Evolutionary conservation across 495 filamentous ascomycete genomes (phyloP), one percentile per base, ranked within the genome.

Genomic region (Penicillium fimorum): DNA sequence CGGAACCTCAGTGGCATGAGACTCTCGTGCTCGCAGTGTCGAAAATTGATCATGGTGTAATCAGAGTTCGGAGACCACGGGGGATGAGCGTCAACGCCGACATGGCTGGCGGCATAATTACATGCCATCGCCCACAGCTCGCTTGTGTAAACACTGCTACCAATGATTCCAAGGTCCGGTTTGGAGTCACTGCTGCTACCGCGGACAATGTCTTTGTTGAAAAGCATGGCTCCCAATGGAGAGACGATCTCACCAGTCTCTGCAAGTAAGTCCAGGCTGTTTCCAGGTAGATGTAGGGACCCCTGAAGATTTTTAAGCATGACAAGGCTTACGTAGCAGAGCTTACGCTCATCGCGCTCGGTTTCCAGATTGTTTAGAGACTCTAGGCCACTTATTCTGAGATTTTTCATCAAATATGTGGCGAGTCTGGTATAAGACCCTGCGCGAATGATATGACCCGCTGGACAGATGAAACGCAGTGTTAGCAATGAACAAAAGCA

Each of bases 21-120:
- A 41, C 72, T 77, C 51, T 79, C 74, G 32, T 71, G 73, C 15
- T 77, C 73, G 50, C 69, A 76, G 50, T 76, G 74, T 46, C 68
- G 62, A 35, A 71, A 76, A 5, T 69, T 68, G 0, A 77, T 71
- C 43, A 69, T 71, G 0, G 70, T 55, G 50, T 74, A 77, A 27
- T 79, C 74, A 13, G 76, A 77, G 5, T 68, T 63, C 4, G 73
- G 70, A 20, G 70, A 73, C 76, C 76, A 79, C 4, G 76, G 76
- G 3, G 76, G 70, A 22, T 63, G 53, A n/a, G 62, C 53, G 22
- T 68, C 62, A 15, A 59, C 56, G 2, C 57, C 64, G 8, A 65
- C 66, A 30, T 66, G 61, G 42, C 66, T 57, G 24, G 69, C 62
- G 9, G 72, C 74, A 55, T 76, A 79, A 29, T 64, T 64, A 47